Percentiles rank a stretch among this genome's conserved stretches.
phyloP scores from a whole-genome alignment of 371 early-diverging fungal genomes.

The Mucor racemosus region DNA sequence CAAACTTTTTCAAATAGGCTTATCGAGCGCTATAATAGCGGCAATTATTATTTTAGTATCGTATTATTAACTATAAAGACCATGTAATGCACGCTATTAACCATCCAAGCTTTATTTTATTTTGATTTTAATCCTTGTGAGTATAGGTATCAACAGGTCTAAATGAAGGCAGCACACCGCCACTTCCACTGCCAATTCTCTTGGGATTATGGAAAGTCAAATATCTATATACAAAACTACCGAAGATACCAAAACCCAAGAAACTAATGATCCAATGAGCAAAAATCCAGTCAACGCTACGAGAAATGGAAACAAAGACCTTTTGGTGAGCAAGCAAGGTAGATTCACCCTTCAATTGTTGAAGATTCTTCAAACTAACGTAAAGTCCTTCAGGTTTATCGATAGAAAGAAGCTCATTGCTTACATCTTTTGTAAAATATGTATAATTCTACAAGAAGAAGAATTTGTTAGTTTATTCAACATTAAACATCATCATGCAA shows the following conservation, averaged over 20 bases:
- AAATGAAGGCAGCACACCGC: constrained; percentile 24
- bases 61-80: too few relatives aligned
- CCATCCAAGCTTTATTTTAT: too few relatives aligned
- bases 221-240: constrained; percentile 27
- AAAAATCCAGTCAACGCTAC: constrained; percentile 7
- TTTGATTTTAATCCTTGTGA: constrained; percentile 28
- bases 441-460: constrained; percentile 11
- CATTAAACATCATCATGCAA: not conserved
- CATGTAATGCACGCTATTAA: too few relatives aligned
- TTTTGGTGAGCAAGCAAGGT: constrained; percentile 20
- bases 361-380: constrained; percentile 15
- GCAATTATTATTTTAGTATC: too few relatives aligned
- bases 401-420: constrained; percentile 2
- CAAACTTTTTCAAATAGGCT: too few relatives aligned
- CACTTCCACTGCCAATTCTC: constrained; percentile 1
- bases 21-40: too few relatives aligned
- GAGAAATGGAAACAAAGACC: constrained; percentile 8
- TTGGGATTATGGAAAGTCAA: constrained; percentile 26
- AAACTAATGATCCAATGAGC: constrained; percentile 39
- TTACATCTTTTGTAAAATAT: constrained; percentile 15
- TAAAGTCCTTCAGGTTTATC: constrained; percentile 22
- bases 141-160: constrained; percentile 3
- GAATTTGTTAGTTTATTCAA: not conserved
- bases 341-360: constrained; percentile 19
- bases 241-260: constrained; percentile 22